Evolutionary conservation across 129 eudicot species (phyloP), one percentile per base, ranked within the genome.

Genomic region (Flaveria sonorensis): DNA sequence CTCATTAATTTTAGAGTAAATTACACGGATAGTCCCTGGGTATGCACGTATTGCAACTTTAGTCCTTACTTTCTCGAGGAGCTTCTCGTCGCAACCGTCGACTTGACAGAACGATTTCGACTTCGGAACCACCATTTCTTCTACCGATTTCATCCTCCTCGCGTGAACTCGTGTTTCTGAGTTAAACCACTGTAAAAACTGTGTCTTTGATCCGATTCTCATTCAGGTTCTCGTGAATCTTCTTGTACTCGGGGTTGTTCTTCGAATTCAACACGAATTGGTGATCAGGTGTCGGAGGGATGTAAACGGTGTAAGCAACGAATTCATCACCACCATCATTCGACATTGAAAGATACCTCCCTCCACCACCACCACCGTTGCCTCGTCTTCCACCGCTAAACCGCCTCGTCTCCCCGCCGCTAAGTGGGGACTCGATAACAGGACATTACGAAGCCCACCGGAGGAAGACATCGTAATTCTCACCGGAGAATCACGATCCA

Each of bases 281-380:
- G n/a, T n/a, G n/a, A 14, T 95, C 99, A 0, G 99, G 99, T 1
- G 99, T 95, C 3, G 96, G 85, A 1, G 99, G 97, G 62, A 95
- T 95, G 2, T 95, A 97, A 50, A 95, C 97, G 5, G 99, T 95
- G 68, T 95, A 95, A 0, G 91, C 87, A 1, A 95, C 97, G 64
- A 81, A 95, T 45, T 95, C 97, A 2, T 85, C 91, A 0, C 70
- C 82, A 1, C 28, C 28, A 24, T 24, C 28, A 24, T 24, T 24
- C 28, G 28, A 24, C 28, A 24, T 24, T 1, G 28, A 24, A 24
- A 24, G 28, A 24, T 64, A 79, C 18, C 88, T 85, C 15, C 89
- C 94, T 76, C 85, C 85, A 3, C 92, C 86, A 8, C 28, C 28
- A 24, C 28, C 28, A n/a, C n/a, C n/a, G n/a, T 86, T 36, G 2